These are phyloP conservation scores for Psilocybe azurescens DNA, from an alignment of 768 basidiomycete genomes.

Conservation along the genomic window DNA sequence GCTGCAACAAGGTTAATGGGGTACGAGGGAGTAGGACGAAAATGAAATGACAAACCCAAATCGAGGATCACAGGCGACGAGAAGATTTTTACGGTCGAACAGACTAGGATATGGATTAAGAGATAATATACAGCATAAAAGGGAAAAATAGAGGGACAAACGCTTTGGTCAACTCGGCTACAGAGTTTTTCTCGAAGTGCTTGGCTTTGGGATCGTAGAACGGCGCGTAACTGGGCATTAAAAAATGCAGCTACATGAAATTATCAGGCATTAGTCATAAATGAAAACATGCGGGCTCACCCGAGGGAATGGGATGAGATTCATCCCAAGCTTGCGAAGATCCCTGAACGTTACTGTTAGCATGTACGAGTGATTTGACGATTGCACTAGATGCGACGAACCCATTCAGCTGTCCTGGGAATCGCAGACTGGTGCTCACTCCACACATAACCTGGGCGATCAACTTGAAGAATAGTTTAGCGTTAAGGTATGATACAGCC, in stretches of 20 bases:
- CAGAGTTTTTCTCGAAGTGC: conserved; percentile 62
- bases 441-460: conserved; percentile 94
- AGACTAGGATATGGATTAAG: conserved; percentile 47
- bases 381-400: conserved; percentile 31
- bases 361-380: background rate
- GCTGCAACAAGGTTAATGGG: conserved; percentile 38
- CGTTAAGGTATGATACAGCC: background rate
- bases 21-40: background rate
- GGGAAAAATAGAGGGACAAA: conserved; percentile 36
- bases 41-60: conserved; percentile 56
- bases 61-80: conserved; percentile 84
- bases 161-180: conserved; percentile 78
- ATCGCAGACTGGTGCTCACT: conserved; percentile 88
- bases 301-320: conserved; percentile 96
- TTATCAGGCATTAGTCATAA: conserved; percentile 1
- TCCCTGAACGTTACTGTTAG: conserved; percentile 51
- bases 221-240: conserved; percentile 95
- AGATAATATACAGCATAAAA: background rate
- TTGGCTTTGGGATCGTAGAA: conserved; percentile 72
- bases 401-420: conserved; percentile 95
- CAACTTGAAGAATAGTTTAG: conserved; percentile 43
- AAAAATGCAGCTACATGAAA: conserved; percentile 81
- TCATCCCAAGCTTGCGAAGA: conserved; percentile 89
- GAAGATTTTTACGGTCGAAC: conserved; percentile 79
- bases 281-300: conserved; percentile 42